Conservation (phyloP, 2,329 filamentous ascomycete species). For the Keithomyces neogunnii region DNA sequence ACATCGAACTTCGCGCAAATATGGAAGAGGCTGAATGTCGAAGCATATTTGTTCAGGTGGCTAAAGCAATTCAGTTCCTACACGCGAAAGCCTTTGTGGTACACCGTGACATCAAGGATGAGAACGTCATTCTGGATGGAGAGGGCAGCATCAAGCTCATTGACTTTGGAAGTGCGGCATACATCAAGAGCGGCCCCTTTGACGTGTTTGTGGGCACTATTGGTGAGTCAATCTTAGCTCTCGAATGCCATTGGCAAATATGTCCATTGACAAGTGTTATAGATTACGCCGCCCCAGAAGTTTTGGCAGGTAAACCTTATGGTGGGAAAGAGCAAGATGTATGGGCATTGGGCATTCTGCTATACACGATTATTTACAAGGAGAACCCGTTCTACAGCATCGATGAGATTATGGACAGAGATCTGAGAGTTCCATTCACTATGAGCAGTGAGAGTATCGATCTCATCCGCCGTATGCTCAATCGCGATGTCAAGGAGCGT, state of each 20-base stretch:
- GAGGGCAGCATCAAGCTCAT: conserved; percentile 95
- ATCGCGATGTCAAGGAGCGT: conserved; percentile 75
- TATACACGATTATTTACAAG: conserved; percentile 99
- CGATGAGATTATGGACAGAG: conserved; percentile 98
- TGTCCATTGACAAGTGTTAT: conserved; percentile 2
- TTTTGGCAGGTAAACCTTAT: conserved; percentile 85
- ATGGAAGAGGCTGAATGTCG: conserved; percentile 94
- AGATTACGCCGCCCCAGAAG: conserved; percentile 99
- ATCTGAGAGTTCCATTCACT: conserved; percentile 80
- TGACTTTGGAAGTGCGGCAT: conserved; percentile 95
- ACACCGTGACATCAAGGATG: conserved; percentile 97
- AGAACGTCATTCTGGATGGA: conserved; percentile 93
- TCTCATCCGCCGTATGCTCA: conserved; percentile 82
- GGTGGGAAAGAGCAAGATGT: conserved; percentile 96
- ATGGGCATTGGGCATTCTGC: conserved; percentile 91
- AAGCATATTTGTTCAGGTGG: conserved; percentile 92
- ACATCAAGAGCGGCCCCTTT: conserved; percentile 97
- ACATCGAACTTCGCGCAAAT: conserved; percentile 90
- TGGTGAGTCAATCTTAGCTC: conserved; percentile 48
- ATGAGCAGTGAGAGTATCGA: conserved; percentile 91
- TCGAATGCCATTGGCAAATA: conserved; percentile 25
- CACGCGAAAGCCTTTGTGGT: conserved; percentile 88
- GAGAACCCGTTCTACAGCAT: conserved; percentile 99
- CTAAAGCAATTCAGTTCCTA: conserved; percentile 79
- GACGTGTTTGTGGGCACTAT: conserved; percentile 99